Evolutionary conservation across 768 basidiomycete genomes (phyloP).

Genomic region (Termitomyces sp.): DNA sequence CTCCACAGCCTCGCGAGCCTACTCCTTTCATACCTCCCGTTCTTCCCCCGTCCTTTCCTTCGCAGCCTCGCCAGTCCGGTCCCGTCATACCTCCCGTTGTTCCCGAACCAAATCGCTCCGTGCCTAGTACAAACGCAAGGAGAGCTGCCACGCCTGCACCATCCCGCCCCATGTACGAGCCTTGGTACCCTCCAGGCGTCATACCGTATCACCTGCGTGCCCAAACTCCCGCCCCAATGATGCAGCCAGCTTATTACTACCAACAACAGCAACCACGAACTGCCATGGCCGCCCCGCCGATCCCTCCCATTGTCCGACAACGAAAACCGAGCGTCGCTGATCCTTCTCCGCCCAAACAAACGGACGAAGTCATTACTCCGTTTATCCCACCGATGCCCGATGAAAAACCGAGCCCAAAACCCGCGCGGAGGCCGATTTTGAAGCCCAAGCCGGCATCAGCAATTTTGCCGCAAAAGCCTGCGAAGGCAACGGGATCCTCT

Average conservation of each 20-base stretch:
- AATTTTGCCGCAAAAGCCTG: background rate
- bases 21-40: background rate
- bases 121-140: background rate
- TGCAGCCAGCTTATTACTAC: background rate
- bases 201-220: background rate
- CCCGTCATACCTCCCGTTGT: background rate
- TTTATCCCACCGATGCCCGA: constrained; percentile 2
- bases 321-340: background rate
- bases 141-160: background rate
- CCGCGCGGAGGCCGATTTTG: background rate
- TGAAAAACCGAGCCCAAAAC: background rate
- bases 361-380: background rate
- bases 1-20: background rate
- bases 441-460: background rate
- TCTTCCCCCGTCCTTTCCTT: background rate
- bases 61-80: background rate
- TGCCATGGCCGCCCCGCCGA: constrained; percentile 1
- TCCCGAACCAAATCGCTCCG: background rate
- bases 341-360: background rate
- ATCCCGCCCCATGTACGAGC: background rate
- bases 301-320: background rate
- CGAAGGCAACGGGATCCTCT: background rate
- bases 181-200: constrained; percentile 3
- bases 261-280: background rate
- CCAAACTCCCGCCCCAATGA: background rate